A percentile compares a stretch with the other conserved stretches of the same genome.
These are phyloP conservation scores for Cercophora newfieldiana DNA, from an alignment of 495 filamentous ascomycete genomes.

Conservation along the genomic window DNA sequence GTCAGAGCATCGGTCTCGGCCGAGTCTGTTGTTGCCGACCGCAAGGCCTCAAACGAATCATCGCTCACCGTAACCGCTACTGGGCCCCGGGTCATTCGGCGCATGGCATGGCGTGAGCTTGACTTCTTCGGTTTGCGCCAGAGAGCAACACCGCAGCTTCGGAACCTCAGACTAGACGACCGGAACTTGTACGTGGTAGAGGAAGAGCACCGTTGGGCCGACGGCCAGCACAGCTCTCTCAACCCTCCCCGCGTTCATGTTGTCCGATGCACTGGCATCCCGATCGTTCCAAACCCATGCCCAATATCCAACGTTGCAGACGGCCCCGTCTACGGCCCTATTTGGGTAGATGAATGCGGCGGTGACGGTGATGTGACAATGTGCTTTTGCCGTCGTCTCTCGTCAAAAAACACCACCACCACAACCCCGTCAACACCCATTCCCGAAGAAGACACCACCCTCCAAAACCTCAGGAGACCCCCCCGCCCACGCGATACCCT, in stretches of 20 bases:
- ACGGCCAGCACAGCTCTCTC: slow-evolving; percentile 43
- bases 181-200: slow-evolving; percentile 47
- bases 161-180: slow-evolving; percentile 56
- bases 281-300: slow-evolving; percentile 36
- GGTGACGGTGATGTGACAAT: slow-evolving; percentile 48
- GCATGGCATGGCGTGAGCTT: slow-evolving; percentile 57
- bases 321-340: slow-evolving; percentile 49
- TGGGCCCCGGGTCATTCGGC: slow-evolving; percentile 54
- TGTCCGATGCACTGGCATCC: slow-evolving; percentile 55
- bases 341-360: slow-evolving; percentile 50
- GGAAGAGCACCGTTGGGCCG: slow-evolving; percentile 53
- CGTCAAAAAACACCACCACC: neutral
- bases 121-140: slow-evolving; percentile 61
- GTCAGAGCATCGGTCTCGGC: neutral
- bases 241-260: slow-evolving; percentile 45
- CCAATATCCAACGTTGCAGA: slow-evolving; percentile 19
- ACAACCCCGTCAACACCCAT: neutral
- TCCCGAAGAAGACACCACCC: neutral
- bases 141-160: slow-evolving; percentile 52
- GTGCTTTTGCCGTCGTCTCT: slow-evolving; percentile 43
- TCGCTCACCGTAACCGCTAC: slow-evolving; percentile 20
- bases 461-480: neutral
- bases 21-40: neutral
- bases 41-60: neutral
- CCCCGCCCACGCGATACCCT: neutral